Evolutionary conservation across 2,329 filamentous ascomycete genomes (phyloP).

Genomic region (Aspergillus intermedius): DNA sequence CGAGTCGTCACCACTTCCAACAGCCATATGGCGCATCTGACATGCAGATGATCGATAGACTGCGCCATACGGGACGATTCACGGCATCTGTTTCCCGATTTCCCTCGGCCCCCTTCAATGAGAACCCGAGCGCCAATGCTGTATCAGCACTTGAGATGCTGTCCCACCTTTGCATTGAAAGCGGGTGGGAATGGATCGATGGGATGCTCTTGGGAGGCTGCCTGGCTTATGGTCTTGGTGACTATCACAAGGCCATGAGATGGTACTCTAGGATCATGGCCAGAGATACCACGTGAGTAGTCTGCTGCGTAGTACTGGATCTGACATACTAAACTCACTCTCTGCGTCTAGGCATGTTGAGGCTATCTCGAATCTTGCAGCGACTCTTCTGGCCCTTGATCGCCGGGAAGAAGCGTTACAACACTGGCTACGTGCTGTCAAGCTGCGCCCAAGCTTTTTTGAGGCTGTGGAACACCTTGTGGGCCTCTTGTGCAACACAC

Average conservation of each 20-base stretch:
- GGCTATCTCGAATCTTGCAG: constrained; percentile 87
- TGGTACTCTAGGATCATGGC: constrained; percentile 52
- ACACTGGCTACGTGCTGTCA: constrained; percentile 80
- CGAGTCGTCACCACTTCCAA: constrained; percentile 17
- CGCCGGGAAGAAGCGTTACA: constrained; percentile 76
- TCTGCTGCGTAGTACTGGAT: constrained; percentile 7
- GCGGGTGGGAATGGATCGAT: constrained; percentile 82
- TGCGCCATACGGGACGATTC: constrained; percentile 27
- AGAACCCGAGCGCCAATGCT: constrained; percentile 50
- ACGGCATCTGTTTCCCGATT: constrained; percentile 27
- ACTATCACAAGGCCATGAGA: constrained; percentile 61
- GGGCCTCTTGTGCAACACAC: constrained; percentile 72
- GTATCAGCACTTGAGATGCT: constrained; percentile 64
- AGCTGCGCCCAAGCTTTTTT: constrained; percentile 76
- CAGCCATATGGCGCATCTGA: constrained; percentile 19
- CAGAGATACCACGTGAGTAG: constrained; percentile 49
- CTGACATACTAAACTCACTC: constrained; percentile 14
- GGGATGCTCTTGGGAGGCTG: constrained; percentile 89
- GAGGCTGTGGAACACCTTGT: constrained; percentile 94
- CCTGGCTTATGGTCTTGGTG: constrained; percentile 80
- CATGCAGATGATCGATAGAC: constrained; percentile 21
- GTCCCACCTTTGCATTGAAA: constrained; percentile 68
- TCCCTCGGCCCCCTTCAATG: constrained; percentile 23
- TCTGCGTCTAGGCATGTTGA: constrained; percentile 65
- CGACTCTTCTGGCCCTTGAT: constrained; percentile 76